Evolutionary conservation across 1,284 basidiomycete species (phyloP), one percentile per base, ranked within the genome.

Genomic region (Ceratobasidium sp.): DNA sequence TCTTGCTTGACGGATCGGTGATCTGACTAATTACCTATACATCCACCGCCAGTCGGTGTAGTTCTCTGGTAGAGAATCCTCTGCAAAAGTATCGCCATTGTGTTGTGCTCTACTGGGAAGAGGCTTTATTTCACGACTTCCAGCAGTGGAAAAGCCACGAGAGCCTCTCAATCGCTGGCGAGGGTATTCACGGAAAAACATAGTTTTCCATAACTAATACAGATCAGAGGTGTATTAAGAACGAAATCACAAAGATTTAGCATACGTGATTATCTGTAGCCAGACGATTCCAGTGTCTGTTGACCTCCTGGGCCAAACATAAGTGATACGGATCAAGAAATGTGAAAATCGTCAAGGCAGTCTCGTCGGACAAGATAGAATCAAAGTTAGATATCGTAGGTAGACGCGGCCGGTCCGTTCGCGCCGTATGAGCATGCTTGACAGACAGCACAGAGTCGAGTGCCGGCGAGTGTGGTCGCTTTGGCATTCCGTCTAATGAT

Each of bases 41-140:
- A 93, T 92, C 87, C 87, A 91, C 80, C 91, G 92, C 91, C 91
- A 93, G 77, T 91, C 86, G 78, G 85, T 88, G 54, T 82, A 58
- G 35, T 73, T 63, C 76, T 50, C 82, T 79, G n/a, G 84, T 82
- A 47, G 75, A 73, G 32, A 59, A 58, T 11, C 66, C 74, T 55
- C 58, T 73, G 57, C 8, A 16, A 28, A 32, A 2, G 30, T 14
- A 3, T 43, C 63, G 4, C 41, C 52, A 70, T 62, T 30, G 7
- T 75, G 63, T 74, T 82, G 80, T 2, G 83, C 84, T 78, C 88
- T 82, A 28, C 83, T 83, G 13, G 91, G 91, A 35, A 93, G 81
- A 3, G 86, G 83, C 77, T 84, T 87, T 35, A 90, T 80, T 78
- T 88, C 85, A 69, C 87, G 83, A 2, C 87, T 87, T 76, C 91